Conservation (phyloP, 169 alveolate species). For the Plasmodium vivax region DNA sequence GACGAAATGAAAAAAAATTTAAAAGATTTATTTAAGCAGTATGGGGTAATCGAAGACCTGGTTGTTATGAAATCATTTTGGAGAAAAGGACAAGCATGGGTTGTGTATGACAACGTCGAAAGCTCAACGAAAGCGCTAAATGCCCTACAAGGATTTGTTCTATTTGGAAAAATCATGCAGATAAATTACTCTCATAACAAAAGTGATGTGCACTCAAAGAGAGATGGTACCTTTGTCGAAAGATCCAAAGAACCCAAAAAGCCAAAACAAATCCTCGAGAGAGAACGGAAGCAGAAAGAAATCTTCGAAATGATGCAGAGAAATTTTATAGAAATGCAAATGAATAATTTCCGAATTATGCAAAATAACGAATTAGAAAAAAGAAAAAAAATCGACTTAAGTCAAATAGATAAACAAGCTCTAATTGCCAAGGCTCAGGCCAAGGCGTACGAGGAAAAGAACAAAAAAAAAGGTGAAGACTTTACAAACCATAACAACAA, state of each 20-base stretch:
- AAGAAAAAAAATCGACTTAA: slow-evolving; percentile 34
- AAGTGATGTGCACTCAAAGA: slow-evolving; percentile 85
- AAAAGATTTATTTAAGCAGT: slow-evolving; percentile 79
- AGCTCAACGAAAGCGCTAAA: slow-evolving; percentile 84
- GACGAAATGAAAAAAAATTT: slow-evolving; percentile 78
- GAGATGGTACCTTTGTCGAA: slow-evolving; percentile 84
- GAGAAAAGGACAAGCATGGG: slow-evolving; percentile 90
- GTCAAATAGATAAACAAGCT: slow-evolving; percentile 69
- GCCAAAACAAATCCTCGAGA: slow-evolving; percentile 84
- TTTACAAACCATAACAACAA: not conserved
- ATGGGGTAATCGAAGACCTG: slow-evolving; percentile 82
- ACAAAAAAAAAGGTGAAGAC: slow-evolving; percentile 39
- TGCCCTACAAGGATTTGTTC: slow-evolving; percentile 83
- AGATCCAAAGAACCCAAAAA: slow-evolving; percentile 87
- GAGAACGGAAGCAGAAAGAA: slow-evolving; percentile 80
- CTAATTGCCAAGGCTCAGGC: slow-evolving; percentile 61
- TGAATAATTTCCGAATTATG: slow-evolving; percentile 39
- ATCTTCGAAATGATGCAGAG: slow-evolving; percentile 80
- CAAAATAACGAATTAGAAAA: slow-evolving; percentile 24
- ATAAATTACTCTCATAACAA: slow-evolving; percentile 85
- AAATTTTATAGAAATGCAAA: slow-evolving; percentile 77
- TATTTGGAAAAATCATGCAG: slow-evolving; percentile 85
- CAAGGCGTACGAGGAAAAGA: slow-evolving; percentile 50
- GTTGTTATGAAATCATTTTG: slow-evolving; percentile 88
- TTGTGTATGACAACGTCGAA: slow-evolving; percentile 80